Evolutionary conservation across 2,329 filamentous ascomycete species (phyloP).

Genomic region (Dryadomyces quercus-mongolicae): DNA sequence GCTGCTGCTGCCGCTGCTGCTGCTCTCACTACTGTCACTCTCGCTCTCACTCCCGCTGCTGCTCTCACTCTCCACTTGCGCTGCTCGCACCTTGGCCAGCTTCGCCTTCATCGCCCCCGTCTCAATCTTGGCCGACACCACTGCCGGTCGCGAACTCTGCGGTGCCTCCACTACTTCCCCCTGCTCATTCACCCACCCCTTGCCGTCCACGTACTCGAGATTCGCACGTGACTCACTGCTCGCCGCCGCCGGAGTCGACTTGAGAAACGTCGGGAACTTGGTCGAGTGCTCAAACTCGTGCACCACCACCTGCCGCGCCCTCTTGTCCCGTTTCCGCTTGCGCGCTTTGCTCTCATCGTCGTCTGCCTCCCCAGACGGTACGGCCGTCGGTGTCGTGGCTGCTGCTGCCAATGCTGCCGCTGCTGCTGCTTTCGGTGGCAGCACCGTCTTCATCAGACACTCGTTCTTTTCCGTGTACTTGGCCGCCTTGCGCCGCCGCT

Average conservation of each 20-base stretch:
- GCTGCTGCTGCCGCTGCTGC: slow-evolving; percentile 8
- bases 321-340: slow-evolving; percentile 26
- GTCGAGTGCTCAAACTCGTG: slow-evolving; percentile 85
- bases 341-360: slow-evolving; percentile 29
- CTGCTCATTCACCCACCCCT: slow-evolving; percentile 75
- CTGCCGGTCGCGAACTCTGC: slow-evolving; percentile 19
- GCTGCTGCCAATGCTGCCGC: slow-evolving; percentile 7
- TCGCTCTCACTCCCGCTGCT: too few species aligned
- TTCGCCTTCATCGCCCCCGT: neutral
- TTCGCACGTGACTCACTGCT: slow-evolving; percentile 24
- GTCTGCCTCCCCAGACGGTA: slow-evolving; percentile 1
- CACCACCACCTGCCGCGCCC: slow-evolving; percentile 47
- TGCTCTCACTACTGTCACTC: neutral
- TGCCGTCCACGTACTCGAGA: slow-evolving; percentile 64
- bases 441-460: slow-evolving; percentile 70
- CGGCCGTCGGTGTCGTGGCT: neutral
- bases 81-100: neutral
- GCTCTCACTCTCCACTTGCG: neutral
- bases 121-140: slow-evolving; percentile 2
- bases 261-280: slow-evolving; percentile 73
- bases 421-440: slow-evolving; percentile 40
- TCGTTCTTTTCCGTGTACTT: slow-evolving; percentile 70
- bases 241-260: slow-evolving; percentile 34
- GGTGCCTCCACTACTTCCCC: slow-evolving; percentile 61
- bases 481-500: slow-evolving; percentile 47